Evolutionary conservation across 768 basidiomycete species (phyloP).

Genomic region (Tricholomella constricta): DNA sequence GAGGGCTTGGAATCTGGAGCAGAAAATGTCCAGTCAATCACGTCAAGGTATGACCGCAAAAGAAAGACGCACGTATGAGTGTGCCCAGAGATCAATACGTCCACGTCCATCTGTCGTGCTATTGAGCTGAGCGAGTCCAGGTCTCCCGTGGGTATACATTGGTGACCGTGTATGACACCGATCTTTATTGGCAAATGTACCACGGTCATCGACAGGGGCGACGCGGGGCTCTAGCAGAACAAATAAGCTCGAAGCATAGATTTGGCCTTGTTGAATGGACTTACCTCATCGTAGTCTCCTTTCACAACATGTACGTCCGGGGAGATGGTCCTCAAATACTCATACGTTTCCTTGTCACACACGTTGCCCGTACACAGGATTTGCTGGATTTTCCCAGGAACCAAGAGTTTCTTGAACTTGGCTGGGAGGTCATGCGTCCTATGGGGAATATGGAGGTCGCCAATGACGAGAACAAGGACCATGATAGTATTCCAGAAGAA

Average conservation of each 20-base stretch:
- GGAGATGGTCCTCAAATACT: slow-evolving; percentile 92
- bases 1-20: slow-evolving; percentile 83
- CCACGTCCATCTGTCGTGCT: slow-evolving; percentile 96
- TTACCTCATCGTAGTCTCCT: slow-evolving; percentile 95
- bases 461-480: slow-evolving; percentile 95
- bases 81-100: slow-evolving; percentile 90
- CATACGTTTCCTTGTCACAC: slow-evolving; percentile 96
- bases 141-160: slow-evolving; percentile 90
- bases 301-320: slow-evolving; percentile 89
- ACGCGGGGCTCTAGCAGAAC: slow-evolving; percentile 55
- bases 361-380: slow-evolving; percentile 98
- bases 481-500: slow-evolving; percentile 41
- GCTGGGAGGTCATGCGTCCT: slow-evolving; percentile 86
- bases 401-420: slow-evolving; percentile 96
- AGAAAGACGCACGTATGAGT: slow-evolving; percentile 78
- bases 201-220: slow-evolving; percentile 81
- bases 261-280: slow-evolving; percentile 15
- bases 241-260: background rate
- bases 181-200: slow-evolving; percentile 85
- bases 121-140: slow-evolving; percentile 86
- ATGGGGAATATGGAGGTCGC: slow-evolving; percentile 96
- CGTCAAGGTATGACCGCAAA: background rate
- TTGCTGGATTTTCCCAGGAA: slow-evolving; percentile 96
- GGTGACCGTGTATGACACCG: slow-evolving; percentile 93
- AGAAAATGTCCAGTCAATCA: background rate